Evolutionary conservation across 805 yeast species (phyloP), one percentile per base, ranked within the genome.

Genomic region (Metschnikowia rubicola): DNA sequence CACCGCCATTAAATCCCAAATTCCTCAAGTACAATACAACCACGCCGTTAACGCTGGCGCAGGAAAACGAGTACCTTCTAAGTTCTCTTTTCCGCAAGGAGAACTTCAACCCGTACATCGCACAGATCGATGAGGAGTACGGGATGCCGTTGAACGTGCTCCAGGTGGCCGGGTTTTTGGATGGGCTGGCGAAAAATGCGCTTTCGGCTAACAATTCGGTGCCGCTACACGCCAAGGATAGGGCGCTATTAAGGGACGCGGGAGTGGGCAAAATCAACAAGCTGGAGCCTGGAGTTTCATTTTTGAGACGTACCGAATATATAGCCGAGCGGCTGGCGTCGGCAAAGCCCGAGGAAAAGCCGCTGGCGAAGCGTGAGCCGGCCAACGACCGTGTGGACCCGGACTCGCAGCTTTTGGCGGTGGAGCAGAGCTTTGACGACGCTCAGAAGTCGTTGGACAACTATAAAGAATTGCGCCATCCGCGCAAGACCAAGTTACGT

Each of bases 301-400:
- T 92, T 68, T 75, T 92, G 63, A 83, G 97, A 71, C 83, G 98
- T 70, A 92, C 99, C 0, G 98, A 94, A 63, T 92, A 92, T 64
- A 86, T 89, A 49, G 79, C 96, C 10, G 81, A 86, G 33, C 83
- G 80, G 43, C 75, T 75, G 44, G 47, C 59, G 11, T 44, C 67
- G 12, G 50, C 56, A 35, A 58, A 60, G 48, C 61, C 60, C 44
- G 64, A 65, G 53, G 68, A 63, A 48, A 63, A 67, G 37, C 37
- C 40, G 37, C 32, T 21, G 36, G 47, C 12, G 38, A 41, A 47
- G 28, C 44, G 46, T 38, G 43, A 54, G 33, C 67, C 60, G 4
- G 21, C 12, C 17, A 35, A 15, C 17, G 69, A 63, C 34, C 57
- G 57, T 28, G 66, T 71, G 35, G 85, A 83, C 58, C 80, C 92